A percentile compares a stretch with the other conserved stretches of the same genome.
phyloP scores from a whole-genome alignment of 2,329 filamentous ascomycete genomes.

The Exophiala spinifera region DNA sequence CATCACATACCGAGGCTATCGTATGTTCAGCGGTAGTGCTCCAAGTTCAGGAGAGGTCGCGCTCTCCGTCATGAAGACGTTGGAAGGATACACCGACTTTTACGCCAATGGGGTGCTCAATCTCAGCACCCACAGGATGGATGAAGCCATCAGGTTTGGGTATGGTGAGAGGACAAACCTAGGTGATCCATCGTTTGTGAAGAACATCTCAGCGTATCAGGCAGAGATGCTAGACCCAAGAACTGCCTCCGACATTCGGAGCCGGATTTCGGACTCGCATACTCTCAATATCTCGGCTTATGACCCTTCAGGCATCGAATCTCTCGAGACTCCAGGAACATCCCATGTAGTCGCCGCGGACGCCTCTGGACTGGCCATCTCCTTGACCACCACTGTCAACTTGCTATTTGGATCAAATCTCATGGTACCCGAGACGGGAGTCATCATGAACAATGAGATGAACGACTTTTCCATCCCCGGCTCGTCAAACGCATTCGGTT shows the following conservation, averaged over 20 bases:
- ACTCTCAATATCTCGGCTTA: conserved; percentile 75
- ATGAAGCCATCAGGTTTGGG: conserved; percentile 85
- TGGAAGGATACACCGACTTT: conserved; percentile 71
- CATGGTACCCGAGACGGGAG: conserved; percentile 75
- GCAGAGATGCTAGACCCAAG: conserved; percentile 61
- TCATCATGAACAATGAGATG: conserved; percentile 69
- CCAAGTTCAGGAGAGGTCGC: conserved; percentile 77
- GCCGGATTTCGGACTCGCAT: conserved; percentile 66
- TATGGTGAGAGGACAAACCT: conserved; percentile 77
- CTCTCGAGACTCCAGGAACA: conserved; percentile 60
- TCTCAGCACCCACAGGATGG: conserved; percentile 74
- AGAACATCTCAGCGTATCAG: conserved; percentile 62
- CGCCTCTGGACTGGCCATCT: conserved; percentile 68
- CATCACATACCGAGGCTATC: conserved; percentile 67
- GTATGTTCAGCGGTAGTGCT: conserved; percentile 65
- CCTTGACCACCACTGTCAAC: conserved; percentile 84
- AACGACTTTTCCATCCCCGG: conserved; percentile 83
- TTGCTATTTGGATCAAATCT: conserved; percentile 76
- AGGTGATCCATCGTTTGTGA: conserved; percentile 76
- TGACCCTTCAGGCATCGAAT: conserved; percentile 64
- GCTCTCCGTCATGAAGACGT: conserved; percentile 73
- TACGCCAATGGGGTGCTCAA: conserved; percentile 57
- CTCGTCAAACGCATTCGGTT: conserved; percentile 76
- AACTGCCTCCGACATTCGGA: conserved; percentile 59
- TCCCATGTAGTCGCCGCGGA: conserved; percentile 64